A percentile compares a stretch with the other conserved stretches of the same genome.
These are phyloP conservation scores for Hyaloscypha variabilis DNA, from an alignment of 495 filamentous ascomycete species.

Conservation along the genomic window DNA sequence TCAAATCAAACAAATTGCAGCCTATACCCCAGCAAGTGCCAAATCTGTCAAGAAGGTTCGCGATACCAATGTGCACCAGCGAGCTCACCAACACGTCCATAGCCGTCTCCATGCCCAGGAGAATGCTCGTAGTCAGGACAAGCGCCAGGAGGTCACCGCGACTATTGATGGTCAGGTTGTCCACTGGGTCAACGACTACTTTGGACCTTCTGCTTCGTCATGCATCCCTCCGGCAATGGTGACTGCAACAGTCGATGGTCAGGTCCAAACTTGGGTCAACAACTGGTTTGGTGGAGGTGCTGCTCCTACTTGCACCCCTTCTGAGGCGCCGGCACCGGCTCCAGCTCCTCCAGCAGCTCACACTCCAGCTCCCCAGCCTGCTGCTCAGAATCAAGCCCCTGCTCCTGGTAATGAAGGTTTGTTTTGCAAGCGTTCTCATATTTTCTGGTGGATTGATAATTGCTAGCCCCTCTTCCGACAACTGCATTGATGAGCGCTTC, in stretches of 20 bases:
- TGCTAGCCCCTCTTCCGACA: not conserved
- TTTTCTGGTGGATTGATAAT: not conserved
- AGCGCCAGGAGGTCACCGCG: slow-evolving; percentile 50
- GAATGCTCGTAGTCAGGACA: slow-evolving; percentile 19
- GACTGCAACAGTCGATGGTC: slow-evolving; percentile 63
- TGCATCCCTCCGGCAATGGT: slow-evolving; percentile 38
- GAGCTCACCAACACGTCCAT: slow-evolving; percentile 36
- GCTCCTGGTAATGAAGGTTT: not conserved
- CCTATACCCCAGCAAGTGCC: slow-evolving; percentile 51
- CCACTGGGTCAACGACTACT: slow-evolving; percentile 68
- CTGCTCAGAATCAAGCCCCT: not conserved
- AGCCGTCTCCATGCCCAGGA: slow-evolving; percentile 37
- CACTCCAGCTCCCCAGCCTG: not conserved
- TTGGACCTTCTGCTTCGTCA: slow-evolving; percentile 32
- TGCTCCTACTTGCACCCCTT: slow-evolving; percentile 3
- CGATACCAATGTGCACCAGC: slow-evolving; percentile 34
- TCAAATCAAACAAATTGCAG: slow-evolving; percentile 61
- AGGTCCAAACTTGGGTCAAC: slow-evolving; percentile 65
- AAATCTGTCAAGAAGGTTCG: slow-evolving; percentile 34
- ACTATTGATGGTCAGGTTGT: slow-evolving; percentile 64
- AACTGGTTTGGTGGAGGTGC: slow-evolving; percentile 49
- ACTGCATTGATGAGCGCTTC: not conserved
- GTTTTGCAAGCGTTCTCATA: not conserved
- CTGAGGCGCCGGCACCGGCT: slow-evolving; percentile 25
- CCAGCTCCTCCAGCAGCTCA: not conserved